A percentile compares a stretch with the other conserved stretches of the same genome.
Conservation (phyloP, 495 filamentous ascomycete genomes). For the Aspergillus olivimuriae region DNA sequence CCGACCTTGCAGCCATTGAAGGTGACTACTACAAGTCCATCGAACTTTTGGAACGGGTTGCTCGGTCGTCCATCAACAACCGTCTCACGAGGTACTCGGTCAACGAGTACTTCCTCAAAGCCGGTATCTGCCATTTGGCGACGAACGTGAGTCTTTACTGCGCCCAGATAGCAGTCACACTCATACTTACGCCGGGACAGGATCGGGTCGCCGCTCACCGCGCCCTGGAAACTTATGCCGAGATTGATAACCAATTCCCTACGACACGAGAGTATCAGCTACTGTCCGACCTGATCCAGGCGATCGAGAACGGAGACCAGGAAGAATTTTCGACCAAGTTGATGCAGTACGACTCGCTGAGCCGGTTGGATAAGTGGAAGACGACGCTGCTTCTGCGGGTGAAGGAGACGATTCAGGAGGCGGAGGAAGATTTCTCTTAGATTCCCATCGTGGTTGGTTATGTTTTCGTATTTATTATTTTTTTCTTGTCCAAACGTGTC, state of each 20-base stretch:
- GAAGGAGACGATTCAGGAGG: conserved; percentile 74
- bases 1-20: conserved; percentile 76
- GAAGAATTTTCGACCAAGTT: conserved; percentile 80
- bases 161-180: background rate
- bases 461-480: conserved; percentile 12
- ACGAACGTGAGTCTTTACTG: conserved; percentile 41
- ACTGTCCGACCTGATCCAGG: conserved; percentile 63
- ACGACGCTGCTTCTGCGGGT: conserved; percentile 75
- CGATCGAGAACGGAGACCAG: conserved; percentile 66
- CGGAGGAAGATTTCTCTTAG: conserved; percentile 69
- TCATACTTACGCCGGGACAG: conserved; percentile 15
- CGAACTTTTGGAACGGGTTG: conserved; percentile 74
- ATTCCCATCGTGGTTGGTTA: conserved; percentile 7
- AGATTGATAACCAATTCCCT: conserved; percentile 71
- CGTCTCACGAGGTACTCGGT: conserved; percentile 85
- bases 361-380: conserved; percentile 93
- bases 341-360: conserved; percentile 81
- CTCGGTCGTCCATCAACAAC: conserved; percentile 62
- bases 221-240: conserved; percentile 72
- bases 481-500: no score
- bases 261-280: conserved; percentile 73
- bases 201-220: conserved; percentile 70
- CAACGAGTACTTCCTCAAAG: conserved; percentile 90
- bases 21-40: conserved; percentile 76
- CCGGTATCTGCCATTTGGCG: conserved; percentile 76